Base-by-base conservation (phyloP, 2,329 filamentous ascomycete genomes). In the Monilinia fructicola region DNA sequence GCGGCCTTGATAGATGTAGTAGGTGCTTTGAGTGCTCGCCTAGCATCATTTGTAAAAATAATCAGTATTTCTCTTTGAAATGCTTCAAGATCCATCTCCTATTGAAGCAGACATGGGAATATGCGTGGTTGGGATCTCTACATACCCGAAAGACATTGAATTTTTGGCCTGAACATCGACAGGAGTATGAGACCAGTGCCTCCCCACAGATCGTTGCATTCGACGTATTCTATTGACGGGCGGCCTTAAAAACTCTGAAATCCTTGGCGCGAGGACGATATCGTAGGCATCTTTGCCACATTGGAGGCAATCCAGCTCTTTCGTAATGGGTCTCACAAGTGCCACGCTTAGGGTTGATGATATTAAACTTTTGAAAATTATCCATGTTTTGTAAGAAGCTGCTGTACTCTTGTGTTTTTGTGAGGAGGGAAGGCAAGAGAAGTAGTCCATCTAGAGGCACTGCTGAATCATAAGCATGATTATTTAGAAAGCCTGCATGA, bases 241-340 rank as follows among this genome's bases (percentile, higher is more conserved):
- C 2, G 12, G 56, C 9, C 31, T 48, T 9, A 48, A 60, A 60
- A 31, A n/a, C 56, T 28, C 44, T 48, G 3, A 48, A 48, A 11
- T 48, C 56, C 42, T 60, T 60, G 28, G n/a, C 21, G n/a, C 56
- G 28, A 12, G 28, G 56, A 26, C 56, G 42, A 48, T 60, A 60
- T 23, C n/a, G 42, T 60, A 60, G 56, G 14, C 42, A 48, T 26
- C 21, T 60, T 48, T 16, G 56, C 56, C 28, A 48, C 14, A 60
- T 48, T 48, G 56, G 44, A 18, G 14, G 6, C 7, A 21, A 35
- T 7, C 31, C 42, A 5, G 11, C 42, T 4, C 21, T 23, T 16
- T 60, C 42, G n/a, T 60, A 48, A 48, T 35, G n/a, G 31, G 28
- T 10, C 4, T 48, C 21, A 7, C 21, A 31, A 14, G 42, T 48